Conservation (phyloP, 1,139 yeast species). For the Candida tropicalis region DNA sequence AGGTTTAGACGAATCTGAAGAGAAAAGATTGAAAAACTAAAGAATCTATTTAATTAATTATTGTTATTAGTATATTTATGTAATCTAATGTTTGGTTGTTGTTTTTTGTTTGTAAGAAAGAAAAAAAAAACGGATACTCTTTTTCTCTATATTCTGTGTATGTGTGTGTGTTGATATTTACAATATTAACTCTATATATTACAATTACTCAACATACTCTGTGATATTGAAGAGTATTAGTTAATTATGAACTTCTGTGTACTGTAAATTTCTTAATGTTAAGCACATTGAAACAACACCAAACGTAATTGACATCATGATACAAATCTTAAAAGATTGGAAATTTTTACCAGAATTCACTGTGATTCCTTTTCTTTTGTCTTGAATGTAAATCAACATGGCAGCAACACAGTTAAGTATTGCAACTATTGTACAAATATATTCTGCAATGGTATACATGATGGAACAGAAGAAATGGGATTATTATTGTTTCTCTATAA, state of each 20-base stretch:
- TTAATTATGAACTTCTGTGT: background rate
- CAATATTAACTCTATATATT: too few relatives aligned
- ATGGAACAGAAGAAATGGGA: background rate
- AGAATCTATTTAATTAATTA: background rate
- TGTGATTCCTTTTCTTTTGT: conserved; percentile 20
- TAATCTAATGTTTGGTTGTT: background rate
- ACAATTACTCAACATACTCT: too few relatives aligned
- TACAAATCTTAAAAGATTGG: conserved; percentile 26
- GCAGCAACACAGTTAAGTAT: conserved; percentile 25
- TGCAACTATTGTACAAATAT: conserved; percentile 25
- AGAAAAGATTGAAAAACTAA: conserved; percentile 12
- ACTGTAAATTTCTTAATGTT: conserved; percentile 9
- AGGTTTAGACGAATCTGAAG: conserved; percentile 15
- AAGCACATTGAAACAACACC: conserved; percentile 23
- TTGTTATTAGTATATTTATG: background rate
- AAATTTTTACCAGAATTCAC: conserved; percentile 25
- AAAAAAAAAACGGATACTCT: too few relatives aligned
- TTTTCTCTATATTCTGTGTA: too few relatives aligned
- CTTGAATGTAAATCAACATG: conserved; percentile 22
- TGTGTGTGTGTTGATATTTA: too few relatives aligned
- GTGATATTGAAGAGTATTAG: background rate
- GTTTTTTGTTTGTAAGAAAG: too few relatives aligned
- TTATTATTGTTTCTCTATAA: background rate
- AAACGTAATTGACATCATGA: conserved; percentile 25
- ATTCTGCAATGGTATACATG: conserved; percentile 21